Evolutionary conservation across 2,329 filamentous ascomycete genomes (phyloP), one percentile per base, ranked within the genome.

Genomic region (Cladophialophora psammophila): DNA sequence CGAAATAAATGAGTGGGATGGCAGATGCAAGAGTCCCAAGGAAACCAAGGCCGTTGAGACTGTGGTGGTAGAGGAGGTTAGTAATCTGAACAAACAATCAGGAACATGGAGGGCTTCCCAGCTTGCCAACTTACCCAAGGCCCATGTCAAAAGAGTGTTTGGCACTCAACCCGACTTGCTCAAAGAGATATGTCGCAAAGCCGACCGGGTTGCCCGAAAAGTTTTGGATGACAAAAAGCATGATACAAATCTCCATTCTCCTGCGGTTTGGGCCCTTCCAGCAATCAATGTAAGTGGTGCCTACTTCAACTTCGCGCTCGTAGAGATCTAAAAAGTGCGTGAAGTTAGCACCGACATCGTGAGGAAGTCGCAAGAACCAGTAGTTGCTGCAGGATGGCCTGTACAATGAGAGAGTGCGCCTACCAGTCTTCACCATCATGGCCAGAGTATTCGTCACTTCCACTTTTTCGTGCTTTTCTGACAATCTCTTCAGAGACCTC

Each of bases 71-170:
- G 68, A 65, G 81, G 18, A 50, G 26, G 45, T 50, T 5, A 50
- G 45, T 13, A 13, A 31, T 50, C 9, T 12, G 20, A 13, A 7
- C 18, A 31, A 26, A 50, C 3, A 5, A 50, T 26, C 9, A 42
- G 7, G 45, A 31, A 10, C 79, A 66, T 68, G 76, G 76, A 84
- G 84, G 87, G 3, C 84, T 85, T 0, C 81, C 77, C 1, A 80
- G 76, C 0, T 83, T 85, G 2, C 84, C 84, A 4, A 84, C 75
- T 58, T 84, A 81, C 9, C 82, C 83, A 72, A 91, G 87, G 59
- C 82, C 86, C 69, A 89, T 88, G 75, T 89, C 84, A 63, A 88
- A 88, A 2, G 81, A 69, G 1, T 77, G 75, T 8, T 57, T 63
- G 1, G 66, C 58, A 15, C 69, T 59, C n/a, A 81, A 75, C 5